Evolutionary conservation across 1,139 yeast genomes (phyloP).

Genomic region (Kodamaea plutei): DNA sequence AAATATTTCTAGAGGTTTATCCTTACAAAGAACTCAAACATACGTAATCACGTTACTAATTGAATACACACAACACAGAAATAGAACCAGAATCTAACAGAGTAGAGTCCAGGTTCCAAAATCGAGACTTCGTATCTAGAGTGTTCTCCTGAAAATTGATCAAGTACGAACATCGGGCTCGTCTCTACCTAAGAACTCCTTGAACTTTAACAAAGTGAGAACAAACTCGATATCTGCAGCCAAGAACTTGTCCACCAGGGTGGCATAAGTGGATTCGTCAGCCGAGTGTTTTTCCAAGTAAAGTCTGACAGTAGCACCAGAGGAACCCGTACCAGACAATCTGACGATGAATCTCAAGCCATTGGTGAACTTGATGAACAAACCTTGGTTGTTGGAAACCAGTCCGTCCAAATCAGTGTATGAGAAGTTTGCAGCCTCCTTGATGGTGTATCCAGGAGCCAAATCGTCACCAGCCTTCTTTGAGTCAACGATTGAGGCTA

Average conservation of each 20-base stretch:
- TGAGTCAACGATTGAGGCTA: slow-evolving; percentile 36
- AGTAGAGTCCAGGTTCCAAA: too few species aligned
- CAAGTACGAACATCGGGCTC: slow-evolving; percentile 87
- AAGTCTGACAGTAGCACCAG: slow-evolving; percentile 95
- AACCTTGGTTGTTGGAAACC: slow-evolving; percentile 87
- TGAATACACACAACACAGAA: too few species aligned
- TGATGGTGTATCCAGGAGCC: slow-evolving; percentile 48
- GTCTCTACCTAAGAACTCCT: slow-evolving; percentile 73
- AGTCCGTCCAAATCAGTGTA: slow-evolving; percentile 95
- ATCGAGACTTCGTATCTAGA: too few species aligned
- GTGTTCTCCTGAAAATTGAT: too few species aligned
- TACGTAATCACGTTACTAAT: too few species aligned
- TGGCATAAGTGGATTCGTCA: slow-evolving; percentile 48
- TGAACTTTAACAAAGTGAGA: slow-evolving; percentile 63
- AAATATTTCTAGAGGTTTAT: too few species aligned
- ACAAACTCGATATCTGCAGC: slow-evolving; percentile 59
- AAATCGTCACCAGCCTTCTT: slow-evolving; percentile 41
- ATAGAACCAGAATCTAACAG: too few species aligned
- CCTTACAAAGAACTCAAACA: too few species aligned
- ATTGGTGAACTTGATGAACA: slow-evolving; percentile 73
- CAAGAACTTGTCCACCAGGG: slow-evolving; percentile 68
- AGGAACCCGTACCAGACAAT: slow-evolving; percentile 95
- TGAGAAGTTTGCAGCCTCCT: slow-evolving; percentile 82
- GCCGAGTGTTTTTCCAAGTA: slow-evolving; percentile 80
- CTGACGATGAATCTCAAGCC: slow-evolving; percentile 89